Conservation (phyloP, 2,329 filamentous ascomycete genomes). For the Penicillium paneum region DNA sequence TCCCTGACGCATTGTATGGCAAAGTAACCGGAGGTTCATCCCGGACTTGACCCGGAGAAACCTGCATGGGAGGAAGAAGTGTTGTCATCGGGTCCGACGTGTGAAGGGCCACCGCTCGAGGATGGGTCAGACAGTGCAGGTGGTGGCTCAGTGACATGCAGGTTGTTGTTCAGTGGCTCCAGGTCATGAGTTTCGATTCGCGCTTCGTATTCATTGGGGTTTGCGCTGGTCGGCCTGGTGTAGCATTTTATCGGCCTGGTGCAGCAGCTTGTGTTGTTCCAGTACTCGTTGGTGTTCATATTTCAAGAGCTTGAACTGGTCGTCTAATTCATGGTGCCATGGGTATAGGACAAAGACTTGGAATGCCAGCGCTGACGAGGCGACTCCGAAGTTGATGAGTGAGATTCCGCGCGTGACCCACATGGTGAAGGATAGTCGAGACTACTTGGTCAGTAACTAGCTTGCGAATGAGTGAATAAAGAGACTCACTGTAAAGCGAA, state of each 20-base stretch:
- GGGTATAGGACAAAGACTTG: slow-evolving; percentile 69
- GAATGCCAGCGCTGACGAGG: slow-evolving; percentile 62
- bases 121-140: slow-evolving; percentile 47
- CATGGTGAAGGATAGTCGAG: slow-evolving; percentile 28
- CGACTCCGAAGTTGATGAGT: slow-evolving; percentile 64
- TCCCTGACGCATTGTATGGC: slow-evolving; percentile 34
- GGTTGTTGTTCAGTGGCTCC: too few relatives aligned
- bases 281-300: slow-evolving; percentile 50
- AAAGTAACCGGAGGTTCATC: slow-evolving; percentile 13
- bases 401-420: slow-evolving; percentile 54
- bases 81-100: slow-evolving; percentile 14
- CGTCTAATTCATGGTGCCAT: slow-evolving; percentile 65
- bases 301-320: slow-evolving; percentile 59
- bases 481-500: background rate
- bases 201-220: background rate
- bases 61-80: slow-evolving; percentile 12
- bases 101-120: slow-evolving; percentile 27
- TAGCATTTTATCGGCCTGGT: slow-evolving; percentile 2
- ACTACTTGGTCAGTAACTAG: background rate
- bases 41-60: slow-evolving; percentile 17
- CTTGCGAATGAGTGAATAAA: background rate
- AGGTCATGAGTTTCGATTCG: background rate
- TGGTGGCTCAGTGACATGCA: slow-evolving; percentile 29
- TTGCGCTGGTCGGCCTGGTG: background rate
- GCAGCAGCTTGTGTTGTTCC: slow-evolving; percentile 11